Conservation (phyloP, 805 yeast genomes). For the Candida coquimbonensis region DNA sequence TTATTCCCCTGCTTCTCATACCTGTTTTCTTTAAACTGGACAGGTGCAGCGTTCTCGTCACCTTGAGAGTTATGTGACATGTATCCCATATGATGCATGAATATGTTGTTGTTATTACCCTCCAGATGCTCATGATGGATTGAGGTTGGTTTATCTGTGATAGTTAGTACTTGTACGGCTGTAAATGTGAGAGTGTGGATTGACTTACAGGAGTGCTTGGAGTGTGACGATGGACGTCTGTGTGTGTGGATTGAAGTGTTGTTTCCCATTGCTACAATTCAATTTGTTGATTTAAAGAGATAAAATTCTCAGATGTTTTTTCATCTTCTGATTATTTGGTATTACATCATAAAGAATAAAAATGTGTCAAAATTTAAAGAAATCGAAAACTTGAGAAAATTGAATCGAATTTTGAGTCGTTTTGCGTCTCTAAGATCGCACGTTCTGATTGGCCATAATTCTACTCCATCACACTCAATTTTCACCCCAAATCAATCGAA, state of each 20-base stretch:
- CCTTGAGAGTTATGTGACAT: too few species aligned
- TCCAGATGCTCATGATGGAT: neutral
- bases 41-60: neutral
- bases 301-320: too few species aligned
- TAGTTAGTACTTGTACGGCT: neutral
- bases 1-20: neutral
- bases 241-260: neutral
- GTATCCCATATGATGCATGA: neutral
- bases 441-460: neutral
- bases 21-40: neutral
- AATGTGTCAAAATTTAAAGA: too few species aligned
- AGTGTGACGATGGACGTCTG: neutral
- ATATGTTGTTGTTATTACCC: neutral
- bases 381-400: too few species aligned
- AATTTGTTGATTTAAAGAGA: too few species aligned
- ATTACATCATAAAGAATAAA: too few species aligned
- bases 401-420: too few species aligned
- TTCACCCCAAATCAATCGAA: too few species aligned
- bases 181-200: neutral
- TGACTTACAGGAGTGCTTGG: neutral
- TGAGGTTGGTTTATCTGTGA: neutral
- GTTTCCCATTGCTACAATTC: neutral
- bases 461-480: too few species aligned
- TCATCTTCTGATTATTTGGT: too few species aligned
- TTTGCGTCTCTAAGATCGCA: too few species aligned